Evolutionary conservation across 2,329 filamentous ascomycete genomes (phyloP).

Genomic region (Microsporum ferrugineum): DNA sequence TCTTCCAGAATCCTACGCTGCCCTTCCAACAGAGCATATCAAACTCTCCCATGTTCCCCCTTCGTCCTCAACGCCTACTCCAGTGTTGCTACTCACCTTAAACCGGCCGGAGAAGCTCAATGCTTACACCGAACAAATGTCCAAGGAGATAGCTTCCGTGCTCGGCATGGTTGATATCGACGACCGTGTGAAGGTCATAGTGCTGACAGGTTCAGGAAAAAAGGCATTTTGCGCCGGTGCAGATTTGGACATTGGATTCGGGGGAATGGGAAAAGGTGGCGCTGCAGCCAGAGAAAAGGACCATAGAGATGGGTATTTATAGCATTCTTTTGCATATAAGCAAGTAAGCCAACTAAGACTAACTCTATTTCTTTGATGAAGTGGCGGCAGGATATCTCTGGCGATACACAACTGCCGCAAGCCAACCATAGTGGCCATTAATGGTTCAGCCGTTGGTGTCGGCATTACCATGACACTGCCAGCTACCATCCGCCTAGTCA

Average conservation of each 20-base stretch:
- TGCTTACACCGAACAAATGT: constrained; percentile 45
- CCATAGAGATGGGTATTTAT: constrained; percentile 43
- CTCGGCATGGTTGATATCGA: constrained; percentile 44
- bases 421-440: constrained; percentile 45
- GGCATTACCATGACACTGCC: constrained; percentile 50
- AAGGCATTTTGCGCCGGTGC: constrained; percentile 46
- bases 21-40: constrained; percentile 24
- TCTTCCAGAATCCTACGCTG: constrained; percentile 27
- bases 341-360: background rate
- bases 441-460: constrained; percentile 47
- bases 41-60: constrained; percentile 29
- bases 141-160: constrained; percentile 32
- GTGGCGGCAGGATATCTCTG: constrained; percentile 36
- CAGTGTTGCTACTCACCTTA: constrained; percentile 40
- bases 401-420: constrained; percentile 49
- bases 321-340: background rate
- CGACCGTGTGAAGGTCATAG: constrained; percentile 43
- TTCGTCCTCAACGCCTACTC: constrained; percentile 39
- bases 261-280: constrained; percentile 20
- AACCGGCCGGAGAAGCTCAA: constrained; percentile 49
- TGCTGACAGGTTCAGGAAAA: constrained; percentile 42
- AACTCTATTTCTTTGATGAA: background rate
- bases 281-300: constrained; percentile 33
- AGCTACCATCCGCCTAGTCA: constrained; percentile 46
- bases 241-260: constrained; percentile 44